Evolutionary conservation across 2,329 filamentous ascomycete genomes (phyloP), one percentile per base, ranked within the genome.

Genomic region (Diaporthe sp.): DNA sequence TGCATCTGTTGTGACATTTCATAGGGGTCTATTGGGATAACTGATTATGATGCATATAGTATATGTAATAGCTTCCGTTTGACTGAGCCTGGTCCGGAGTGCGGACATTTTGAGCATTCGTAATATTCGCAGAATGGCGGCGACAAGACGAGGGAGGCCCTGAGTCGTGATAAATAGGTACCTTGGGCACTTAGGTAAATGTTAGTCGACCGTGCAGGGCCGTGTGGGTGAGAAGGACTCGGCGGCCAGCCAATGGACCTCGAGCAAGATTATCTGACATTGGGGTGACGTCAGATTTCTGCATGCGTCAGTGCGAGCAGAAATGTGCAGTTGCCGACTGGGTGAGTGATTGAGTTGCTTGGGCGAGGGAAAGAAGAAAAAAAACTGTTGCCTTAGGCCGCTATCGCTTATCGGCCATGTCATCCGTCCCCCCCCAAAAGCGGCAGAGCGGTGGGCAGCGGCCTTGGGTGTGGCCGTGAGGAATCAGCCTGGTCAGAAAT

Each of bases 401-500:
- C 70, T 64, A 72, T 72, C 70, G 45, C 54, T 55, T 61, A 71
- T 71, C 69, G 57, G 69, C 17, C 30, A 40, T 25, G n/a, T 28
- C 50, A 35, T 28, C 33, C 35, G 28, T 47, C 28, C 19, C 67
- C 33, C 35, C n/a, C n/a, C n/a, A n/a, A n/a, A n/a, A n/a, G n/a
- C n/a, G n/a, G n/a, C 13, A 33, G n/a, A 40, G 70, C 38, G 35
- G 50, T 40, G 28, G 58, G 45, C n/a, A 28, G 33, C 35, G 38
- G 19, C n/a, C 15, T 17, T 9, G 47, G 38, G 25, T 38, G n/a
- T 17, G 17, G n/a, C 25, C 3, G 10, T 50, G 19, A 71, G 54
- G 40, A 57, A 57, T 71, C 60, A 66, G 60, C 64, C 47, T 68
- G 33, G 58, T 68, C 74, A 75, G 74, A 75, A 73, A 75, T 73